phyloP scores from a whole-genome alignment of 2,329 filamentous ascomycete genomes.

The Alternaria gaisen region DNA sequence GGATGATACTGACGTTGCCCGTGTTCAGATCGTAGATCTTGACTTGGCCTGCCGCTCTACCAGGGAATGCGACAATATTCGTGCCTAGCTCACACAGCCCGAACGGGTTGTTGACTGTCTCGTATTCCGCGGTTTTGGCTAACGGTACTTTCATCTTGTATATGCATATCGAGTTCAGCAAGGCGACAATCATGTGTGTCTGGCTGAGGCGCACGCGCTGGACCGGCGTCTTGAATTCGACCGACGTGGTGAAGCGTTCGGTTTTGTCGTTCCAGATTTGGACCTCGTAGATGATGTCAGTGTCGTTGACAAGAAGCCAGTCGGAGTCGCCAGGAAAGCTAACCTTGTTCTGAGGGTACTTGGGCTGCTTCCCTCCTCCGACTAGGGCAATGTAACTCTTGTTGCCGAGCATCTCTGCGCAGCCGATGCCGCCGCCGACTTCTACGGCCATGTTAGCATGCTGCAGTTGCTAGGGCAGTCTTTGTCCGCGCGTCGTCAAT shows the following conservation, averaged over 20 bases:
- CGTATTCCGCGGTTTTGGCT: conserved; percentile 75
- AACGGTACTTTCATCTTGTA: conserved; percentile 81
- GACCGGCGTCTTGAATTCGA: conserved; percentile 82
- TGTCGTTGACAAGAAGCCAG: conserved; percentile 37
- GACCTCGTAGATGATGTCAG: conserved; percentile 60
- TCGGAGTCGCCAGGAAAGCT: conserved; percentile 32
- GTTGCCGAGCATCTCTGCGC: conserved; percentile 86
- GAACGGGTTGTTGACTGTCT: conserved; percentile 84
- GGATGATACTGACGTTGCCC: conserved; percentile 89
- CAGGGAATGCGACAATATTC: conserved; percentile 81
- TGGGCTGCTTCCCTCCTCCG: conserved; percentile 84
- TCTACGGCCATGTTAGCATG: conserved; percentile 34
- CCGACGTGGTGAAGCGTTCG: conserved; percentile 75
- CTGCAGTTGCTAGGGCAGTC: neutral
- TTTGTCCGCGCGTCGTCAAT: neutral
- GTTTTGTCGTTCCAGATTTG: conserved; percentile 93
- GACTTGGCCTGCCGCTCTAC: conserved; percentile 86
- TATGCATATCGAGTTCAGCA: conserved; percentile 82
- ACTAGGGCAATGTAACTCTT: conserved; percentile 90
- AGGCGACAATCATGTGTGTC: conserved; percentile 78
- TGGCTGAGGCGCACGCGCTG: conserved; percentile 80
- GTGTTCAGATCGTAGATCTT: conserved; percentile 82
- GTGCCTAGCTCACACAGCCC: conserved; percentile 82
- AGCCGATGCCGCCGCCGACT: conserved; percentile 73
- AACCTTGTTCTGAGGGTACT: conserved; percentile 89